Percentiles rank a stretch among this genome's conserved stretches.
These are phyloP conservation scores for Paspalum notatum DNA, from an alignment of 176 grass and related monocot species.

Conservation along the genomic window DNA sequence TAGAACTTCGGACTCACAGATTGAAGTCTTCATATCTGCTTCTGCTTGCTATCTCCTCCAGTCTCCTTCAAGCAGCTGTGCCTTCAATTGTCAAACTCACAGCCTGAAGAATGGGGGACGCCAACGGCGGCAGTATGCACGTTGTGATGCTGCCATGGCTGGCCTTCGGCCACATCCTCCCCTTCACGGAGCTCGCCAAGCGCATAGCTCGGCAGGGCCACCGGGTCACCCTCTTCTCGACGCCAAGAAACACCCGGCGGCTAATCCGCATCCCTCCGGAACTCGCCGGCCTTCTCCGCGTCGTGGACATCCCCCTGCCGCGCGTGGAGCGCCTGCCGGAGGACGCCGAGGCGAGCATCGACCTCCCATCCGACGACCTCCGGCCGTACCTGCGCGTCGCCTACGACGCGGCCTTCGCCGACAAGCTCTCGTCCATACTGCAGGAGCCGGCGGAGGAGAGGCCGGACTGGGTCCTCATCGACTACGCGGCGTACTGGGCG, in stretches of 20 bases:
- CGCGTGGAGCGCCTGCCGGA: constrained; percentile 16
- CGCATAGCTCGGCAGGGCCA: constrained; percentile 42
- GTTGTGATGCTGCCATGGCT: constrained; percentile 76
- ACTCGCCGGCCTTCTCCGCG: background rate
- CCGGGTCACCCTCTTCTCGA: constrained; percentile 22
- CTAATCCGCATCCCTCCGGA: constrained; percentile 18
- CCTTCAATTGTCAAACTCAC: background rate
- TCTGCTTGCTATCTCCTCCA: background rate
- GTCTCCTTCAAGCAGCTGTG: constrained; percentile 3
- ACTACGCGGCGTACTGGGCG: constrained; percentile 56
- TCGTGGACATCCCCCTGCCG: constrained; percentile 12
- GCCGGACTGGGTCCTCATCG: constrained; percentile 58
- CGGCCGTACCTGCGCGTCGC: constrained; percentile 24
- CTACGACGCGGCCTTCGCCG: constrained; percentile 3
- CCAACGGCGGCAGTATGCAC: constrained; percentile 35
- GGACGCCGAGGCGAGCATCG: constrained; percentile 30
- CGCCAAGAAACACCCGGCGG: constrained; percentile 18
- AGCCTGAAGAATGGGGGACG: background rate
- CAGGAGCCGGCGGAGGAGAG: background rate
- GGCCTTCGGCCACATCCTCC: constrained; percentile 70
- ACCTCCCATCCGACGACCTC: constrained; percentile 27
- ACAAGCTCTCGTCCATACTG: background rate
- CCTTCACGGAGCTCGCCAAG: constrained; percentile 63
- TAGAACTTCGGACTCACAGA: background rate
- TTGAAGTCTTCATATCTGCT: background rate